Base-by-base conservation (phyloP, 1,284 basidiomycete species). In the Marasmius tenuissimus region DNA sequence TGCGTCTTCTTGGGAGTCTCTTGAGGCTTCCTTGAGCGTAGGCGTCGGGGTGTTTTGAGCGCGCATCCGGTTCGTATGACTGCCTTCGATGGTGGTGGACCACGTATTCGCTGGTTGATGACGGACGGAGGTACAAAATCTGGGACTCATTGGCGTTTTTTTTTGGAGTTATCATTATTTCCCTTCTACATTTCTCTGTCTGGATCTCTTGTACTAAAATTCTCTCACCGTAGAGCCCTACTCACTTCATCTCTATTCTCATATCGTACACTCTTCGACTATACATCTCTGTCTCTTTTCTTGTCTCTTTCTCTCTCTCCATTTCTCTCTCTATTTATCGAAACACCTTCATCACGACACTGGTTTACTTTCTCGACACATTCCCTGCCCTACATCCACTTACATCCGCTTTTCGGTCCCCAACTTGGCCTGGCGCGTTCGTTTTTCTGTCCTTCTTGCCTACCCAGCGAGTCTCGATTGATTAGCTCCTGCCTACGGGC, bases 151-250 rank as follows among this genome's bases (percentile, higher is more conserved):
- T 51, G 27, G 27, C n/a, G n/a, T 37, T 54, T n/a, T 54, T 2
- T 54, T 34, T 54, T 54, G 52, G 52, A 54, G 14, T 37, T 54
- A 34, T 54, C 35, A 37, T 54, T 38, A 54, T 54, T 54, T n/a
- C 52, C 38, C 38, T 54, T 35, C 34, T 33, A 16, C 34, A 33
- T 54, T 35, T 35, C 12, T 18, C 38, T 35, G 14, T 54, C 8
- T 38, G 34, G n/a, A 38, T 52, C 9, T 38, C 52, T 38, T 37
- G n/a, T 54, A 38, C 37, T 12, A 37, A 54, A 18, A 33, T 51
- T 51, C 34, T 33, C 50, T 33, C 33, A 14, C 38, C 52, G 52
- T 37, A 34, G n/a, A 54, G 37, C 14, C 11, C 35, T 38, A n/a
- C 35, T 16, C 52, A 47, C 20, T 20, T 42, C 48, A 37, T 20